Percentiles rank a stretch among this genome's conserved stretches.
These are phyloP conservation scores for Pseudogymnoascus sp. DNA, from an alignment of 2,329 filamentous ascomycete genomes.

Conservation along the genomic window DNA sequence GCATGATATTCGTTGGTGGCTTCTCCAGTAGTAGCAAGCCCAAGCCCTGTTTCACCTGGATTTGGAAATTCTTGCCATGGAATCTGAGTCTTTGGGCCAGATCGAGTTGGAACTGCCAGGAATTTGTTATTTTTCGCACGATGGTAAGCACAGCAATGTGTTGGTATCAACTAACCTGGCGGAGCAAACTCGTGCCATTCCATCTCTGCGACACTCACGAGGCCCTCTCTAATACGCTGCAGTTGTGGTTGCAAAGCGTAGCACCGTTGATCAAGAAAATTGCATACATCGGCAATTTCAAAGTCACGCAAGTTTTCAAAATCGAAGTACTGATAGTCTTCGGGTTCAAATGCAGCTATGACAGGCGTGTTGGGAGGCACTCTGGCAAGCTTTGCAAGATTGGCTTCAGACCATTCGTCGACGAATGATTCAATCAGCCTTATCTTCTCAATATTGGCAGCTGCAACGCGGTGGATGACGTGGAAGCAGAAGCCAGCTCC, in stretches of 20 bases:
- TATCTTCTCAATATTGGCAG: neutral
- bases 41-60: neutral
- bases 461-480: slow-evolving; percentile 23
- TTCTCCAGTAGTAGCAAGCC: neutral
- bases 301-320: neutral
- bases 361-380: neutral
- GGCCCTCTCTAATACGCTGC: neutral
- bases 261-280: neutral
- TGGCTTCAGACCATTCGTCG: neutral
- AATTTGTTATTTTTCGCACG: neutral
- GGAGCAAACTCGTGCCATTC: neutral
- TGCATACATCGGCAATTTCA: neutral
- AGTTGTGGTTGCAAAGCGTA: neutral
- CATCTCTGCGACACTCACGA: neutral
- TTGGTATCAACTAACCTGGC: neutral
- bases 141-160: neutral
- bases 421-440: slow-evolving; percentile 4
- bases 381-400: slow-evolving; percentile 5
- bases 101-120: neutral
- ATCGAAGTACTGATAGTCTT: slow-evolving; percentile 9
- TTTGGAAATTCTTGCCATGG: neutral
- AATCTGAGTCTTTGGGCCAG: neutral
- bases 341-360: neutral
- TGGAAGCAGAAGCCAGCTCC: slow-evolving; percentile 25
- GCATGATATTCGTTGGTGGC: neutral